Evolutionary conservation across 305 asterid genomes (phyloP).

Genomic region (Withania somnifera): DNA sequence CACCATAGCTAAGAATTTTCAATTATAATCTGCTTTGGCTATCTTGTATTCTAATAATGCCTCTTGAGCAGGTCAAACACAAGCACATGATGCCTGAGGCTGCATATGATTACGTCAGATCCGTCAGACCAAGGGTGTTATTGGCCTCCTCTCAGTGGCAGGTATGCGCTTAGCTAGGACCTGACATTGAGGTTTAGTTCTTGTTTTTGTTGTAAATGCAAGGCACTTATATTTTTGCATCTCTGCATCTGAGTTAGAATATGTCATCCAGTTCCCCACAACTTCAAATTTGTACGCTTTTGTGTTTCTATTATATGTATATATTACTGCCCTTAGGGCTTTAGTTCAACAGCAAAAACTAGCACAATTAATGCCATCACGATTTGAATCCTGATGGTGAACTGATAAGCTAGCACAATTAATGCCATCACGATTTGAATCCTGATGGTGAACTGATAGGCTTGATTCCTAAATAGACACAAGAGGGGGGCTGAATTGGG

Average conservation of each 20-base stretch:
- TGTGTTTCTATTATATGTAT: neutral
- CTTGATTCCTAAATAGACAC: too few relatives aligned
- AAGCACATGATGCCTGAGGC: constrained; percentile 67
- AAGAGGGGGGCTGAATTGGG: too few relatives aligned
- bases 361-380: neutral
- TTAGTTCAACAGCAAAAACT: neutral
- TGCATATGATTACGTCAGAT: constrained; percentile 63
- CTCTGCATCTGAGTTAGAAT: neutral
- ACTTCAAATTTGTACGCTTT: neutral
- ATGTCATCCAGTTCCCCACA: neutral
- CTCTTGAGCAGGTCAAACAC: constrained; percentile 49
- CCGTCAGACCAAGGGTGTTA: constrained; percentile 79
- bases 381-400: neutral
- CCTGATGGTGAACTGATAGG: neutral
- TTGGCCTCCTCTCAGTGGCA: constrained; percentile 82
- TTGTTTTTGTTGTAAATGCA: neutral
- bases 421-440: neutral
- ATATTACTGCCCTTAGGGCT: neutral
- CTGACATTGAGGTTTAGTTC: neutral
- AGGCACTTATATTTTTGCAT: neutral
- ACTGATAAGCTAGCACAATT: neutral
- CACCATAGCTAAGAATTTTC: neutral
- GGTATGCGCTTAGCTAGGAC: constrained; percentile 25
- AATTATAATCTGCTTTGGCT: neutral
- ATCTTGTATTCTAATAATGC: neutral